Evolutionary conservation across 306 rosid genomes (phyloP).

Genomic region (Casuarina cunninghamiana): DNA sequence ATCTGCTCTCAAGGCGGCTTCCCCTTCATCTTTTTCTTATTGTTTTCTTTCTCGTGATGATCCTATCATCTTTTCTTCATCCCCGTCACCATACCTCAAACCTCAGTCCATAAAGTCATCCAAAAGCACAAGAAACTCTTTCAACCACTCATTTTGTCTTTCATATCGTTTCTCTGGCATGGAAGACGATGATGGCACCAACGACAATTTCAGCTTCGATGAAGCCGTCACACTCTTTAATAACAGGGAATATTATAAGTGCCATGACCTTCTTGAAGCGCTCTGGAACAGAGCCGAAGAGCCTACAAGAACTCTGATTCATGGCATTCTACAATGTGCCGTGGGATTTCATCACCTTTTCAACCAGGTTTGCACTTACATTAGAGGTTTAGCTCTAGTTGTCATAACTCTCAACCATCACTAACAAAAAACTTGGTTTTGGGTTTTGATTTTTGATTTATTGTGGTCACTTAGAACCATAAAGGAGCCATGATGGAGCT

Average conservation of each 20-base stretch:
- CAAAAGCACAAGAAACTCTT: background rate
- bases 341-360: constrained; percentile 93
- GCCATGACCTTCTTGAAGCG: constrained; percentile 82
- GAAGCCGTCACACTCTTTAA: constrained; percentile 69
- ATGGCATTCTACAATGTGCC: constrained; percentile 86
- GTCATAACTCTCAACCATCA: background rate
- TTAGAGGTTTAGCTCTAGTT: background rate
- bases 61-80: background rate
- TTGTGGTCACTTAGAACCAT: constrained; percentile 59
- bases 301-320: constrained; percentile 77
- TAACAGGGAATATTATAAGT: constrained; percentile 62
- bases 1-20: background rate
- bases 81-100: background rate
- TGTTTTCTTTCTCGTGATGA: background rate
- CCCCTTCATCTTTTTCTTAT: background rate
- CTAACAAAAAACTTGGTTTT: background rate
- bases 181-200: constrained; percentile 31
- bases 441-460: background rate
- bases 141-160: constrained; percentile 2
- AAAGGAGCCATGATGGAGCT: constrained; percentile 97
- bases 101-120: background rate
- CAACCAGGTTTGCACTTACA: constrained; percentile 51
- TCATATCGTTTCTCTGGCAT: constrained; percentile 33
- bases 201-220: constrained; percentile 46
- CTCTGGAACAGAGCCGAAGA: constrained; percentile 80